A percentile compares a stretch with the other conserved stretches of the same genome.
Conservation (phyloP, 768 basidiomycete genomes). For the Mycena pura region DNA sequence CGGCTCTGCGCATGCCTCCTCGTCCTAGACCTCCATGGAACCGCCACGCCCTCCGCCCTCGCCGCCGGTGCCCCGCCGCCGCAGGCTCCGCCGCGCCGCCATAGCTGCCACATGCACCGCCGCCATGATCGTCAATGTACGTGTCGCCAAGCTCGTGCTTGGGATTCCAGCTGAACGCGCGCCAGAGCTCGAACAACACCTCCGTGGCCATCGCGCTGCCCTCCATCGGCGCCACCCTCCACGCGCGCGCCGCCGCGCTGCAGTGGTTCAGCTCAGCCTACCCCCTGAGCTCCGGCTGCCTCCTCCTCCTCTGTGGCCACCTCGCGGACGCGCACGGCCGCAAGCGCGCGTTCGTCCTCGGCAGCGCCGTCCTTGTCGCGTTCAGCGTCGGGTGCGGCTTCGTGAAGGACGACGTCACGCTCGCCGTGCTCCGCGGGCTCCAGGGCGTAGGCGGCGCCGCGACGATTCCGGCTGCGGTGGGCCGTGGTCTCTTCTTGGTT, state of each 20-base stretch:
- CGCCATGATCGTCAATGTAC: constrained; percentile 46
- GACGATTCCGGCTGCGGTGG: constrained; percentile 72
- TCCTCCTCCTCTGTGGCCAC: constrained; percentile 79
- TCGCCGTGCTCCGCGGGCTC: constrained; percentile 77
- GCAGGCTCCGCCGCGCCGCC: constrained; percentile 33
- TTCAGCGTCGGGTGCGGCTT: constrained; percentile 75
- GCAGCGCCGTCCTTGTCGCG: constrained; percentile 57
- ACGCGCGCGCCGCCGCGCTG: constrained; percentile 56
- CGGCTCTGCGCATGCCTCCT: neutral
- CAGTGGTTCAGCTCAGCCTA: constrained; percentile 77
- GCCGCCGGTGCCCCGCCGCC: neutral
- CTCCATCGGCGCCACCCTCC: constrained; percentile 55
- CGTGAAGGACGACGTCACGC: constrained; percentile 57
- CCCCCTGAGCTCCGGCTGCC: constrained; percentile 74
- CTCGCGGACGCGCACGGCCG: constrained; percentile 83
- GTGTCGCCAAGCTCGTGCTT: neutral
- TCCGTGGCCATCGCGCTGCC: constrained; percentile 60
- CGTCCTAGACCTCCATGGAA: constrained; percentile 4
- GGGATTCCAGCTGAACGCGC: neutral
- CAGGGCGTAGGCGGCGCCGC: constrained; percentile 86
- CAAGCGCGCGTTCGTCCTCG: constrained; percentile 68
- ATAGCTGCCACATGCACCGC: constrained; percentile 47
- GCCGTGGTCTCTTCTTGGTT: constrained; percentile 32
- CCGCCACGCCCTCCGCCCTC: neutral
- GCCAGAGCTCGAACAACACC: constrained; percentile 50